phyloP scores from a whole-genome alignment of 179 eudicot genomes.

The Silene vulgaris region DNA sequence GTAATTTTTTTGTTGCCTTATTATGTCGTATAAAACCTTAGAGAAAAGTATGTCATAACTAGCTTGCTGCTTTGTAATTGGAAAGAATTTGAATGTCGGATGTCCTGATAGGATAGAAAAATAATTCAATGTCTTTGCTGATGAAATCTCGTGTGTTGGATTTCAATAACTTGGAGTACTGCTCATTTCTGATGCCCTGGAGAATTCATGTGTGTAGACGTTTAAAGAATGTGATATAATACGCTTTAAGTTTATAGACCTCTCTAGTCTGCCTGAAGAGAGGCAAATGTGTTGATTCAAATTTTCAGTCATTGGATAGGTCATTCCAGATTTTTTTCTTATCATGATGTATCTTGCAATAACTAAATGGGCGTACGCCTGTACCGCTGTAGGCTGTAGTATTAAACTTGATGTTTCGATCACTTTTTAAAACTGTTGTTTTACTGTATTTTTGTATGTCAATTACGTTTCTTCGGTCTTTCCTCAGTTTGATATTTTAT shows the following conservation, averaged over 20 bases:
- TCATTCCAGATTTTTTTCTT: background rate
- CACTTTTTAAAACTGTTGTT: background rate
- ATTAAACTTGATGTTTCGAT: constrained; percentile 6
- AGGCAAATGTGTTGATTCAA: background rate
- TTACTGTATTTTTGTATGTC: background rate
- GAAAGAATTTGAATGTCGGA: background rate
- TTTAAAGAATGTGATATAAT: background rate
- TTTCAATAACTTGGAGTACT: background rate
- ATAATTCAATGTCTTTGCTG: background rate
- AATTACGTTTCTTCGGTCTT: background rate
- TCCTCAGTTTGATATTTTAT: background rate
- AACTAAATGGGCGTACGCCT: background rate
- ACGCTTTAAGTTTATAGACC: background rate
- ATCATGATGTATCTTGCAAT: background rate
- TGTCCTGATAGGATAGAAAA: background rate
- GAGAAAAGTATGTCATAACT: background rate
- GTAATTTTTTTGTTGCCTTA: too few species aligned
- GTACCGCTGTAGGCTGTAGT: constrained; percentile 1
- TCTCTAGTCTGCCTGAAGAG: background rate
- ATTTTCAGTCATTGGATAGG: background rate
- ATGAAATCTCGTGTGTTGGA: background rate
- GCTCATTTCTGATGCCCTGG: background rate
- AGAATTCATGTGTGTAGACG: background rate
- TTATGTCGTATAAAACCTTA: too few species aligned
- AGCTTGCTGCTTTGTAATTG: background rate